Conservation (phyloP, 257 asterid genomes). For the Plantago ovata region DNA sequence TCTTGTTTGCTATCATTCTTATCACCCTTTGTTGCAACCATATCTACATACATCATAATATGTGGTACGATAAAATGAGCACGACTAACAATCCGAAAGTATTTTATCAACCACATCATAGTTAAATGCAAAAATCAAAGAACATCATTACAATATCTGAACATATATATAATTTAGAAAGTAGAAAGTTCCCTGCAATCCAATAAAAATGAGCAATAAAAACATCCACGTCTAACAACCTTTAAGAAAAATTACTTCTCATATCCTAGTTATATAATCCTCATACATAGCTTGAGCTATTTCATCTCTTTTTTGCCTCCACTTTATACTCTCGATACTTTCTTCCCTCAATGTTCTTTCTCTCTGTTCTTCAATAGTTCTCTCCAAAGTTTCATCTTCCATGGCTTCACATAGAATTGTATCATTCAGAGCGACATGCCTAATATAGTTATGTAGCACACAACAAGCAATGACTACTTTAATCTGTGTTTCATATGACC, state of each 20-base stretch:
- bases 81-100: too few relatives aligned
- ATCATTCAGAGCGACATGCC: neutral
- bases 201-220: too few relatives aligned
- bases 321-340: slow-evolving; percentile 1
- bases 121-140: too few relatives aligned
- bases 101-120: too few relatives aligned
- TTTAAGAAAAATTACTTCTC: neutral
- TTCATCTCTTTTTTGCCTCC: neutral
- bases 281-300: neutral
- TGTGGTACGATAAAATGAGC: too few relatives aligned
- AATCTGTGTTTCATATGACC: slow-evolving; percentile 1
- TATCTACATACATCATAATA: neutral
- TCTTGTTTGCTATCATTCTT: neutral
- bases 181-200: too few relatives aligned
- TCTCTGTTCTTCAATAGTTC: neutral
- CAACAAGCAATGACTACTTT: slow-evolving; percentile 1
- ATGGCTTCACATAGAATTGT: neutral
- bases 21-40: neutral
- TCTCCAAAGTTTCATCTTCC: neutral
- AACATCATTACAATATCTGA: too few relatives aligned
- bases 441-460: slow-evolving; percentile 5
- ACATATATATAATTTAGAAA: too few relatives aligned
- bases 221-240: too few relatives aligned
- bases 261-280: neutral
- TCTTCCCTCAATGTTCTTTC: neutral